Conservation (phyloP, 306 rosid species). For the Comarum palustre region DNA sequence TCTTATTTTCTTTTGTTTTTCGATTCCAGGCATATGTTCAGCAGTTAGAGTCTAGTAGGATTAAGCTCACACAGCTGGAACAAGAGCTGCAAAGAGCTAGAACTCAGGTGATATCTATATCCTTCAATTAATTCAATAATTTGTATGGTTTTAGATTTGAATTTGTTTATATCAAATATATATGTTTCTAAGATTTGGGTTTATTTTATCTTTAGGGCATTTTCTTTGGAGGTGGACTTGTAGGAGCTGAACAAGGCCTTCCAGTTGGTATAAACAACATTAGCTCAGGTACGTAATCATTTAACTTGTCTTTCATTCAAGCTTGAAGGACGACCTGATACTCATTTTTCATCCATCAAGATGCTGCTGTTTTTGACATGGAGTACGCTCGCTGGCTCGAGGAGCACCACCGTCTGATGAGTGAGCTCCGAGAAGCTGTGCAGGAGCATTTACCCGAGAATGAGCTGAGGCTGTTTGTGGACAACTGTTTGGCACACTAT, state of each 20-base stretch:
- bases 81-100: constrained; percentile 86
- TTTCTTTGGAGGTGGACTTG: constrained; percentile 56
- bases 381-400: constrained; percentile 84
- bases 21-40: constrained; percentile 85
- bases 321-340: not conserved
- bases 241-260: constrained; percentile 79
- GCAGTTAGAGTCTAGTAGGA: constrained; percentile 90
- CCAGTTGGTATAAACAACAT: constrained; percentile 51
- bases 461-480: constrained; percentile 70
- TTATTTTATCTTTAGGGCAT: constrained; percentile 51
- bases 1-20: not conserved
- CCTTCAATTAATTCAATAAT: not conserved
- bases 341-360: constrained; percentile 19
- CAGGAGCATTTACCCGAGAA: constrained; percentile 75
- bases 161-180: not conserved
- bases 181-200: not conserved
- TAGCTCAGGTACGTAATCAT: constrained; percentile 49
- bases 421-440: constrained; percentile 85
- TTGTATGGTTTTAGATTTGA: not conserved
- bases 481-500: constrained; percentile 65
- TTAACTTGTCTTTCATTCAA: not conserved
- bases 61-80: constrained; percentile 87
- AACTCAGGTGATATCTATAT: constrained; percentile 56
- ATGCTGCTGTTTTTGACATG: constrained; percentile 75
- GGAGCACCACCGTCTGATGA: constrained; percentile 71